Conservation (phyloP, 2,329 filamentous ascomycete genomes). For the Sordariomycetes sp. region DNA sequence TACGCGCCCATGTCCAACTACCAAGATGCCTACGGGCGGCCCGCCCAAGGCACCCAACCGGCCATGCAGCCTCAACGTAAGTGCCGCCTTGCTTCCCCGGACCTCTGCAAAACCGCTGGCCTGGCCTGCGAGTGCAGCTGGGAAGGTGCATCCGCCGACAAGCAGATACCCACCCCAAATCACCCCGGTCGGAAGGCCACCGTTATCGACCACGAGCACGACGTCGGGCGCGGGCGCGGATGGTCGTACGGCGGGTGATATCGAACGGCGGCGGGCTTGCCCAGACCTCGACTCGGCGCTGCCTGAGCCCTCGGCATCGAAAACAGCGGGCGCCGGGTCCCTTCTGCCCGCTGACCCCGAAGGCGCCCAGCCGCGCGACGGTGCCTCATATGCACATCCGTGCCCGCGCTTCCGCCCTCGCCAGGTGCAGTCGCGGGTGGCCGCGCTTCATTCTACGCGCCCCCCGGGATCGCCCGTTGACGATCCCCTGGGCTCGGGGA, state of each 20-base stretch:
- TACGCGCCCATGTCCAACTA: slow-evolving; percentile 1
- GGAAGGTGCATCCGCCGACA: not conserved
- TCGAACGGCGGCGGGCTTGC: not conserved
- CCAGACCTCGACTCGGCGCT: not conserved
- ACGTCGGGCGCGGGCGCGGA: not conserved
- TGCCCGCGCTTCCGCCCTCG: too few species aligned
- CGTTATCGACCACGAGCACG: not conserved
- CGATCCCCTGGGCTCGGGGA: not conserved
- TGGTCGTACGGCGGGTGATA: not conserved
- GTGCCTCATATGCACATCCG: too few species aligned
- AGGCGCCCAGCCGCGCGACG: too few species aligned
- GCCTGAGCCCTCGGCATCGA: too few species aligned
- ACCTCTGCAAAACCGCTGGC: not conserved
- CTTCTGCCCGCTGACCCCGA: too few species aligned
- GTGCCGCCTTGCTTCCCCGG: not conserved
- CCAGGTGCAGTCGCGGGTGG: too few species aligned
- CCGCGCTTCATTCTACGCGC: not conserved
- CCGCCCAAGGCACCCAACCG: not conserved
- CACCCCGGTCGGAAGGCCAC: not conserved
- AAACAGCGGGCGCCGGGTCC: too few species aligned
- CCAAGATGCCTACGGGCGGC: not conserved
- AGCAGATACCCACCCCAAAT: not conserved
- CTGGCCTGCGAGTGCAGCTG: not conserved
- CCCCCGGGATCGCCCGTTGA: not conserved
- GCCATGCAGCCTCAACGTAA: not conserved